These are phyloP conservation scores for Fusarium neocosmosporiellum DNA, from an alignment of 2,329 filamentous ascomycete genomes.

Conservation along the genomic window DNA sequence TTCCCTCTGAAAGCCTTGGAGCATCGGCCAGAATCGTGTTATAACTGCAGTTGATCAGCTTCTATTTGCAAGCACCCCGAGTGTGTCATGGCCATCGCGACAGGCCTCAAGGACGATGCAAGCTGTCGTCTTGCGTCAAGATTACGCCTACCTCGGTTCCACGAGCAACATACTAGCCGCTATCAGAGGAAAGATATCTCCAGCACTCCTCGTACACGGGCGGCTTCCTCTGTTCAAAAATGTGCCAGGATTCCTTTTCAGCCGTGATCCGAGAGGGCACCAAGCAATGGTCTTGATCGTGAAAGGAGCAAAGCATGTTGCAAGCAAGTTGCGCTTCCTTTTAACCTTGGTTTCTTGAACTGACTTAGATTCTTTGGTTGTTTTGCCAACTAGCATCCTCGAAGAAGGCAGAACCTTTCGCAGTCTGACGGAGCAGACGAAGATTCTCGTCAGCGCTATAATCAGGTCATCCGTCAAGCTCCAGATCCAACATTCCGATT, in stretches of 20 bases:
- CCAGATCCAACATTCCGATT: not conserved
- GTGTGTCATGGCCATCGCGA: not conserved
- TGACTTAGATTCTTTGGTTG: not conserved
- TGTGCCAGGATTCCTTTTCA: not conserved
- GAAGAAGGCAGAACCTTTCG: not conserved
- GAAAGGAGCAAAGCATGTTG: not conserved
- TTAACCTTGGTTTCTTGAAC: not conserved
- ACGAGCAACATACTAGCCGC: not conserved
- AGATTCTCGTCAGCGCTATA: not conserved
- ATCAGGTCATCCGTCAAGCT: not conserved
- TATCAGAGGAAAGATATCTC: not conserved
- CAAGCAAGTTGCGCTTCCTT: not conserved
- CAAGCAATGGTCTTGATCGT: not conserved
- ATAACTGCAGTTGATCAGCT: too few relatives aligned
- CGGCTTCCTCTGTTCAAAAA: not conserved
- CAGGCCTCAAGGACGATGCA: not conserved
- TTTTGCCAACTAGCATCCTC: not conserved
- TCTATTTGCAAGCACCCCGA: not conserved
- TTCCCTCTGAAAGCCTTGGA: too few relatives aligned
- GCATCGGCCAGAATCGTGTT: too few relatives aligned
- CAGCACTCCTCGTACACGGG: not conserved
- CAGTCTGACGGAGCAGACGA: not conserved
- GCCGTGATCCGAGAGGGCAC: not conserved
- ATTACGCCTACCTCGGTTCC: not conserved
- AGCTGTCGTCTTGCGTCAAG: not conserved